Percentiles rank a stretch among this genome's conserved stretches.
Evolutionary conservation across 1,139 yeast species (phyloP).

Genomic region (Taphrina sp.): DNA sequence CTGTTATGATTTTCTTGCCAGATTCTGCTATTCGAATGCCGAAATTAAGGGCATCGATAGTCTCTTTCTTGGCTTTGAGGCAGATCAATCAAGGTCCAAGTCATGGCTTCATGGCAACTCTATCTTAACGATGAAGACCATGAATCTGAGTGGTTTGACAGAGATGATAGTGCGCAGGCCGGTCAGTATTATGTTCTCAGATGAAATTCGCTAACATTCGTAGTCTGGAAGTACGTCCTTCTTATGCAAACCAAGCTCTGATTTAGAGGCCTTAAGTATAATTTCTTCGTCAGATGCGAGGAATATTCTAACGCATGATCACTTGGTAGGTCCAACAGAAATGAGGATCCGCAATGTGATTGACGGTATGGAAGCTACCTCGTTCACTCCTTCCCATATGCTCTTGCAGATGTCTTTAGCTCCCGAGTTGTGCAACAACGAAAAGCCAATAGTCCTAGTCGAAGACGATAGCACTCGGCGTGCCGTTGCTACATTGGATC

Average conservation of each 20-base stretch:
- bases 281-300: slow-evolving; percentile 22
- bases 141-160: slow-evolving; percentile 55
- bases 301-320: slow-evolving; percentile 18
- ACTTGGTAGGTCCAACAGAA: slow-evolving; percentile 27
- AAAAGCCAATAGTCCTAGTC: slow-evolving; percentile 49
- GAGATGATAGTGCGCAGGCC: slow-evolving; percentile 60
- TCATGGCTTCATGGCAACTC: slow-evolving; percentile 66
- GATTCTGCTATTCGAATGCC: slow-evolving; percentile 66
- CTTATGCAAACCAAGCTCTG: slow-evolving; percentile 32
- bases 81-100: slow-evolving; percentile 43
- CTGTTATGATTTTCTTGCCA: slow-evolving; percentile 62
- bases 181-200: slow-evolving; percentile 56
- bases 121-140: slow-evolving; percentile 59
- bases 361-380: slow-evolving; percentile 21
- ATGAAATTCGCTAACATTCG: too few species aligned
- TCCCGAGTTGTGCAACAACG: slow-evolving; percentile 40
- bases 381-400: slow-evolving; percentile 50
- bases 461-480: slow-evolving; percentile 56
- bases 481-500: slow-evolving; percentile 64
- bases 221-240: slow-evolving; percentile 33
- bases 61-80: slow-evolving; percentile 41
- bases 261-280: slow-evolving; percentile 19
- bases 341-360: slow-evolving; percentile 19
- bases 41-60: slow-evolving; percentile 45
- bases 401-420: slow-evolving; percentile 49